Evolutionary conservation across 2,329 filamentous ascomycete species (phyloP).

Genomic region (Calonectria pauciramosa): DNA sequence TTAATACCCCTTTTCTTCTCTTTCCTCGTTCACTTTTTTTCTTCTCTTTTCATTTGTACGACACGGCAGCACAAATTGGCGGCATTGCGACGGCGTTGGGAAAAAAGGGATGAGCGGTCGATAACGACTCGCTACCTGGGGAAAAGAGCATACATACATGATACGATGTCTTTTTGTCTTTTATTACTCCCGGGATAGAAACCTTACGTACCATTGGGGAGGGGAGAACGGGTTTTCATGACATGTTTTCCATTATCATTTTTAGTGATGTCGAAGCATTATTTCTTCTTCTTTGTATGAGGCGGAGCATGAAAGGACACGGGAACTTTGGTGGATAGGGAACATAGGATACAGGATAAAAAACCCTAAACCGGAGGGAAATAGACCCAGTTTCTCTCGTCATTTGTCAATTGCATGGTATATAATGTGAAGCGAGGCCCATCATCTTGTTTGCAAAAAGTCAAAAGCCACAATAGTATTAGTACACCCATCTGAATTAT

Average conservation of each 20-base stretch:
- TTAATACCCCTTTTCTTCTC: constrained; percentile 23
- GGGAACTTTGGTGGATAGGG: background rate
- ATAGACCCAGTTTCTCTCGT: background rate
- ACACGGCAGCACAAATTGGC: constrained; percentile 27
- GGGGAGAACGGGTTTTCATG: background rate
- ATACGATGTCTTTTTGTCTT: background rate
- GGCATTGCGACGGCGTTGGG: constrained; percentile 44
- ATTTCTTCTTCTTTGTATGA: background rate
- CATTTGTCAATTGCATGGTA: background rate
- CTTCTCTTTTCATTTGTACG: constrained; percentile 26
- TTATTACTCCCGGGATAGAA: constrained; percentile 4
- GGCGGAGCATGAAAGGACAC: background rate
- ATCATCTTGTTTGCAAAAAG: background rate
- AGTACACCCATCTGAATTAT: background rate
- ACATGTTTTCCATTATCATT: constrained; percentile 6
- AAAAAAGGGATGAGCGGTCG: constrained; percentile 8
- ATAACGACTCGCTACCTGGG: background rate
- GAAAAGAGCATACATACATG: constrained; percentile 6
- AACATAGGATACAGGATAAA: background rate
- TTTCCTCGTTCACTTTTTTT: background rate
- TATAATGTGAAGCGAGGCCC: background rate
- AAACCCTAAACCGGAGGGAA: background rate
- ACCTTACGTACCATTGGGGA: background rate
- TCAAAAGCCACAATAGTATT: background rate
- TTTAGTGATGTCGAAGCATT: constrained; percentile 9